Evolutionary conservation across 495 filamentous ascomycete genomes (phyloP).

Genomic region (Penicillium angulare): DNA sequence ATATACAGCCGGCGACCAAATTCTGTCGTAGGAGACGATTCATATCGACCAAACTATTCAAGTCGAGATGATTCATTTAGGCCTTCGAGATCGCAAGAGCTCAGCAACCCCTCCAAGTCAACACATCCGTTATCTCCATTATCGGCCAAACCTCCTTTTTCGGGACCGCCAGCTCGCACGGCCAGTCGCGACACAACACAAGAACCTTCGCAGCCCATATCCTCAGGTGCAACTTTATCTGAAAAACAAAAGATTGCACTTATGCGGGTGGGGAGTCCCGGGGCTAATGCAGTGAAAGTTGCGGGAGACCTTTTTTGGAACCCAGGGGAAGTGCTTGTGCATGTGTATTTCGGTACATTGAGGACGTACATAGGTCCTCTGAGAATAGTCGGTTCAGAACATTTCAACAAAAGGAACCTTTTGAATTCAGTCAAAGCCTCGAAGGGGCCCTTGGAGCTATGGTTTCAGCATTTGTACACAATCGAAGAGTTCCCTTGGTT

Average conservation of each 20-base stretch:
- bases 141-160: too few relatives aligned
- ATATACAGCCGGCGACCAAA: background rate
- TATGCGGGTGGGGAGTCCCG: constrained; percentile 9
- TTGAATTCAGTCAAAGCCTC: too few relatives aligned
- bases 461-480: constrained; percentile 41
- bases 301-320: constrained; percentile 17
- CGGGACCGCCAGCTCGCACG: too few relatives aligned
- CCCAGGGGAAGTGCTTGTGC: constrained; percentile 20
- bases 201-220: background rate
- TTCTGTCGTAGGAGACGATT: too few relatives aligned
- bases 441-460: constrained; percentile 27
- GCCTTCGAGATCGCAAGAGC: background rate
- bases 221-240: background rate
- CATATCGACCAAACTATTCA: background rate
- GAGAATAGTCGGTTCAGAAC: constrained; percentile 36
- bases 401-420: constrained; percentile 18
- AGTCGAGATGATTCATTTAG: background rate
- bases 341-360: constrained; percentile 37
- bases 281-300: background rate
- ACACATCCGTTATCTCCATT: too few relatives aligned
- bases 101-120: background rate
- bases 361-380: constrained; percentile 34
- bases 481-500: constrained; percentile 32
- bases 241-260: constrained; percentile 5
- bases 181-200: background rate